phyloP scores from a whole-genome alignment of 2,329 filamentous ascomycete species.

The Pseudogymnoascus sp. region DNA sequence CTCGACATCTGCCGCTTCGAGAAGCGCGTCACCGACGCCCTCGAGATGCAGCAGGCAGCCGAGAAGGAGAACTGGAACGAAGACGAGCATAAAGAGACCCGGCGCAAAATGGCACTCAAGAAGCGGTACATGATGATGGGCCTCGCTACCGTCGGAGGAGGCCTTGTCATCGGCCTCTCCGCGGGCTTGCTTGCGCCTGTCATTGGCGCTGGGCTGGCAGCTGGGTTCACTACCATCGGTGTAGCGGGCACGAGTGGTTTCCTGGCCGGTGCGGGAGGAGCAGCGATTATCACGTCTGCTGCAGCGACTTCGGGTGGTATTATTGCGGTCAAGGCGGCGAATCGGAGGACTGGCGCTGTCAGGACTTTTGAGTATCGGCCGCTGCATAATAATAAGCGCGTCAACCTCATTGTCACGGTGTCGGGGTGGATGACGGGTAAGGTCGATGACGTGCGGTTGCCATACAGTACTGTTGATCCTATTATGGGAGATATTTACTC shows the following conservation, averaged over 20 bases:
- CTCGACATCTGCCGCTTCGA: slow-evolving; percentile 94
- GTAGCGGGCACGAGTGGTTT: slow-evolving; percentile 84
- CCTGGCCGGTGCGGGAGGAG: slow-evolving; percentile 82
- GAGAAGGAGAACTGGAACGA: slow-evolving; percentile 98
- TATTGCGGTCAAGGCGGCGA: slow-evolving; percentile 79
- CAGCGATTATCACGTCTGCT: slow-evolving; percentile 85
- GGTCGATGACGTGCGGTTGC: slow-evolving; percentile 88
- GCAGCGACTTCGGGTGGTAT: slow-evolving; percentile 80
- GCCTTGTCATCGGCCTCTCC: slow-evolving; percentile 88
- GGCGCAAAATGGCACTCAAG: slow-evolving; percentile 73
- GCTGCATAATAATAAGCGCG: slow-evolving; percentile 93
- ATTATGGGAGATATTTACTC: slow-evolving; percentile 99
- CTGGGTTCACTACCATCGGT: slow-evolving; percentile 91
- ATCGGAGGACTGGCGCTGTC: slow-evolving; percentile 80
- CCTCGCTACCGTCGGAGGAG: slow-evolving; percentile 87
- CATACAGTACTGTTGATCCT: slow-evolving; percentile 92
- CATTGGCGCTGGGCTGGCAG: slow-evolving; percentile 87
- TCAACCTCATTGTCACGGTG: slow-evolving; percentile 90
- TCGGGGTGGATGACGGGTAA: slow-evolving; percentile 99
- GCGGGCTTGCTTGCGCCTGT: slow-evolving; percentile 86
- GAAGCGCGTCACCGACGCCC: slow-evolving; percentile 88
- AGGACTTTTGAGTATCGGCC: slow-evolving; percentile 96
- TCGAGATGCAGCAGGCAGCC: slow-evolving; percentile 94
- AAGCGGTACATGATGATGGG: slow-evolving; percentile 92
- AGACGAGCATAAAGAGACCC: slow-evolving; percentile 80